phyloP scores from a whole-genome alignment of 768 basidiomycete genomes.

The Boletus subparvulus region DNA sequence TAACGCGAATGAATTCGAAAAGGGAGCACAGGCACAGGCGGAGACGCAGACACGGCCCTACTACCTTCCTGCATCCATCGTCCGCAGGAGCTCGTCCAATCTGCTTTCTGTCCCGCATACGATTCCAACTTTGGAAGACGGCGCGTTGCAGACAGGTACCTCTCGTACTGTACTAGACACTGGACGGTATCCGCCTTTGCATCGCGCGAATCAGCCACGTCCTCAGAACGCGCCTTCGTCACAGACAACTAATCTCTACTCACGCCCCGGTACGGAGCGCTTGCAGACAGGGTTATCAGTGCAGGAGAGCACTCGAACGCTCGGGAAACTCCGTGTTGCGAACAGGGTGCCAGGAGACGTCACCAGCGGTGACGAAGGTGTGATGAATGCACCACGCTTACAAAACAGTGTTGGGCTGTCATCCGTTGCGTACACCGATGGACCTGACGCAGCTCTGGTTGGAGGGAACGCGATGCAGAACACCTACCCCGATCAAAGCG shows the following conservation, averaged over 20 bases:
- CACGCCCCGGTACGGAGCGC: conserved; percentile 17
- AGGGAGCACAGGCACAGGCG: background rate
- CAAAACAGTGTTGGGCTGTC: background rate
- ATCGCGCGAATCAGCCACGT: background rate
- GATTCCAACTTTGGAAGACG: conserved; percentile 1
- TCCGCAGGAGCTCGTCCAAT: conserved; percentile 15
- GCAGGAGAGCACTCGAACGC: conserved; percentile 34
- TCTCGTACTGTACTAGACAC: background rate
- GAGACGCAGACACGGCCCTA: conserved; percentile 23
- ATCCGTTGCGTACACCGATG: background rate
- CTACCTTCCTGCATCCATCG: conserved; percentile 25
- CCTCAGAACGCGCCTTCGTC: conserved; percentile 14
- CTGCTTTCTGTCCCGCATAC: conserved; percentile 21
- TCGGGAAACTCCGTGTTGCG: conserved; percentile 48
- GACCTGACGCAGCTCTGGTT: background rate
- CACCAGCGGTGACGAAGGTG: conserved; percentile 36
- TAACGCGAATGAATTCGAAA: background rate
- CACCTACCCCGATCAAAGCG: background rate
- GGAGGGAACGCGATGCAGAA: background rate
- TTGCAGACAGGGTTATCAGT: conserved; percentile 21
- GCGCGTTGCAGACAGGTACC: conserved; percentile 2
- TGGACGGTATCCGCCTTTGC: background rate
- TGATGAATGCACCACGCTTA: conserved; percentile 7
- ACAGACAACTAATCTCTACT: background rate
- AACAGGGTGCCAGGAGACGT: conserved; percentile 50